phyloP scores from a whole-genome alignment of 192 early-diverging fungal species.

The Dissophora globulifera region DNA sequence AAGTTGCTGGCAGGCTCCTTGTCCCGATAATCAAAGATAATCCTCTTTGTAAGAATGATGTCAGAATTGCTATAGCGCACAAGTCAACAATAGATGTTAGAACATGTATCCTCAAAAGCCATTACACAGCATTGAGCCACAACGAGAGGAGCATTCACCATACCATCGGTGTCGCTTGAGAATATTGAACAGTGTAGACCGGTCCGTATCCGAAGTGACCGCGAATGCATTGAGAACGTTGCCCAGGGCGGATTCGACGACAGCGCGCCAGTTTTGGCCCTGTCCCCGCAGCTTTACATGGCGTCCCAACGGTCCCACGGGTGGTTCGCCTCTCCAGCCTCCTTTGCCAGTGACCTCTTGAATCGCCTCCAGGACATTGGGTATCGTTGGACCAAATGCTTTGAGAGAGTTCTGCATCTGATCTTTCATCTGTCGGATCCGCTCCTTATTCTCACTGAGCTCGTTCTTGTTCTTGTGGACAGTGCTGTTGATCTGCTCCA shows the following conservation, averaged over 20 bases:
- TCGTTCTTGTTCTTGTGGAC: conserved; percentile 28
- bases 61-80: conserved; percentile 48
- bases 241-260: conserved; percentile 74
- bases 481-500: background rate
- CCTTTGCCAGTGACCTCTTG: conserved; percentile 51
- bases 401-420: conserved; percentile 74
- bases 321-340: conserved; percentile 56
- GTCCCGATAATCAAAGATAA: conserved; percentile 73
- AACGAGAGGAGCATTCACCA: no score
- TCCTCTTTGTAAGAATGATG: conserved; percentile 69
- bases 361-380: conserved; percentile 69
- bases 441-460: conserved; percentile 8
- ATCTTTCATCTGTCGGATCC: conserved; percentile 61
- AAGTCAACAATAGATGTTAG: no score
- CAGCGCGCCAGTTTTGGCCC: conserved; percentile 64
- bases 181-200: conserved; percentile 62
- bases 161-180: conserved; percentile 62
- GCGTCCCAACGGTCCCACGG: conserved; percentile 78
- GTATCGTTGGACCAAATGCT: conserved; percentile 77
- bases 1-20: conserved; percentile 71
- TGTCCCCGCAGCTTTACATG: conserved; percentile 67
- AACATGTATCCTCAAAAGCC: no score
- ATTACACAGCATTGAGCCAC: no score
- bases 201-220: conserved; percentile 74
- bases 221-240: conserved; percentile 72